phyloP scores from a whole-genome alignment of 148 eudicot genomes.

The Talinum fruticosum region DNA sequence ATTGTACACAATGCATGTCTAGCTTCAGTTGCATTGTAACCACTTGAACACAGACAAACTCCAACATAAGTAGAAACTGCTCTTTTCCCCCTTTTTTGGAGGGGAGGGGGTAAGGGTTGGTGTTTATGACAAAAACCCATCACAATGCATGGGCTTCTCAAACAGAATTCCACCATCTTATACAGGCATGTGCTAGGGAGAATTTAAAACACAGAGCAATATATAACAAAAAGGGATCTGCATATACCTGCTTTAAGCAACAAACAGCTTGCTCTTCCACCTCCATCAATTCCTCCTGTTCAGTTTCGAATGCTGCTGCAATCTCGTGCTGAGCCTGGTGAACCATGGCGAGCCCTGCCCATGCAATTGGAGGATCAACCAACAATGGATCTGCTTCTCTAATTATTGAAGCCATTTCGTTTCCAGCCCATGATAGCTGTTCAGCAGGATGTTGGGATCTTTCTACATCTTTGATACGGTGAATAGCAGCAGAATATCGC shows the following conservation, averaged over 20 bases:
- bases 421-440: slow-evolving; percentile 91
- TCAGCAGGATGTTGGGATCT: slow-evolving; percentile 85
- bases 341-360: slow-evolving; percentile 96
- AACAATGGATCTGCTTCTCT: slow-evolving; percentile 77
- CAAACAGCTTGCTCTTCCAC: slow-evolving; percentile 67
- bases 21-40: background rate
- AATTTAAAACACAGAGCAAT: background rate
- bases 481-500: slow-evolving; percentile 85
- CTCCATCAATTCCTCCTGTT: slow-evolving; percentile 62
- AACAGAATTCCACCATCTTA: too few species aligned
- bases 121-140: background rate
- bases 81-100: too few species aligned
- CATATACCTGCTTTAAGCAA: slow-evolving; percentile 77
- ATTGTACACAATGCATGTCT: too few species aligned
- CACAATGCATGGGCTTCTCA: background rate
- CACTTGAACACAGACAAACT: background rate
- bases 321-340: slow-evolving; percentile 96
- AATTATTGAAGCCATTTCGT: slow-evolving; percentile 92
- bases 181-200: background rate
- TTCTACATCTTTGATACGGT: slow-evolving; percentile 86
- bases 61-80: background rate
- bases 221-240: background rate
- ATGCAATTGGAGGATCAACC: slow-evolving; percentile 72
- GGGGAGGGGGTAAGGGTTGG: background rate
- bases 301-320: slow-evolving; percentile 79